A percentile compares a stretch with the other conserved stretches of the same genome.
phyloP scores from a whole-genome alignment of 148 eudicot genomes.

The Persicaria tinctoria region DNA sequence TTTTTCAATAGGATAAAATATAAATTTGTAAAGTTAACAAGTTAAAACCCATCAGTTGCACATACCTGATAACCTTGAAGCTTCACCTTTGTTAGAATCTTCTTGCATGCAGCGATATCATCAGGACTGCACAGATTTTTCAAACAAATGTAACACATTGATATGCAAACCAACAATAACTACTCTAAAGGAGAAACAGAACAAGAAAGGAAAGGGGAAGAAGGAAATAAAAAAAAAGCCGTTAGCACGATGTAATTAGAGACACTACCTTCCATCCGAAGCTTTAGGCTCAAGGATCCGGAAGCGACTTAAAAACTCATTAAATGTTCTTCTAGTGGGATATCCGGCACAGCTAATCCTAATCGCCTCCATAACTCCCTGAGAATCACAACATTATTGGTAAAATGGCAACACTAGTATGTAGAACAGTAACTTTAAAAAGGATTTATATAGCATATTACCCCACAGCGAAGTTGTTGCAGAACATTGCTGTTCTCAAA shows the following conservation, averaged over 20 bases:
- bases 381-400: slow-evolving; percentile 16
- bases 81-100: slow-evolving; percentile 56
- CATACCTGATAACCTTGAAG: slow-evolving; percentile 87
- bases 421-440: slow-evolving; percentile 1
- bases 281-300: slow-evolving; percentile 69
- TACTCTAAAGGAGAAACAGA: background rate
- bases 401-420: slow-evolving; percentile 8
- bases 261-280: slow-evolving; percentile 56
- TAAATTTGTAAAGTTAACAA: background rate
- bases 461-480: slow-evolving; percentile 98
- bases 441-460: slow-evolving; percentile 22
- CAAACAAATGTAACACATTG: background rate
- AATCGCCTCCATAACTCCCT: slow-evolving; percentile 99
- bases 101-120: slow-evolving; percentile 57
- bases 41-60: background rate
- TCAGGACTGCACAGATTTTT: slow-evolving; percentile 30
- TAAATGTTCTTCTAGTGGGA: slow-evolving; percentile 79
- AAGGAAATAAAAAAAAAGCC: background rate
- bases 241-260: background rate
- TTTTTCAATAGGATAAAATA: background rate
- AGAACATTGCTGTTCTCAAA: slow-evolving; percentile 79
- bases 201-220: background rate
- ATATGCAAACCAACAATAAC: background rate
- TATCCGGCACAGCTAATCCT: slow-evolving; percentile 97
- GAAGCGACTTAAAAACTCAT: slow-evolving; percentile 69